Evolutionary conservation across 2,329 filamentous ascomycete genomes (phyloP).

Genomic region (Exophiala bonariae): DNA sequence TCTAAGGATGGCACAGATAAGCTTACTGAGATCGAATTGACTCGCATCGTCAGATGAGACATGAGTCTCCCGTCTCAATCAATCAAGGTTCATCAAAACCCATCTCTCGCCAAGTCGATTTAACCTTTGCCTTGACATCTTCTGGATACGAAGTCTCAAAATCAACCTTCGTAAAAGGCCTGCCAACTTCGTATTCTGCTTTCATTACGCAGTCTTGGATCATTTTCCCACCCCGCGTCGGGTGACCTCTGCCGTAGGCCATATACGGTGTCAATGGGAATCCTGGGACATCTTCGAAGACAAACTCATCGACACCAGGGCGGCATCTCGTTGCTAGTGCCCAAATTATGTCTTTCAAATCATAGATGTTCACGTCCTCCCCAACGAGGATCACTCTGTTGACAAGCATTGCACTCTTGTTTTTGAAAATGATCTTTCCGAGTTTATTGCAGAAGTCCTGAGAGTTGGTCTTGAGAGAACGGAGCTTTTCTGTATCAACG

Average conservation of each 20-base stretch:
- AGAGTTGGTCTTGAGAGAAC: slow-evolving; percentile 45
- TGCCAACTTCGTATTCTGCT: slow-evolving; percentile 41
- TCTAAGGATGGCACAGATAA: too few relatives aligned
- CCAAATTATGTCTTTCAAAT: slow-evolving; percentile 39
- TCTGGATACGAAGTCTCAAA: slow-evolving; percentile 39
- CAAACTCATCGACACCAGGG: slow-evolving; percentile 44
- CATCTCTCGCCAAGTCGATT: slow-evolving; percentile 34
- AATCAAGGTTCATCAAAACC: slow-evolving; percentile 27
- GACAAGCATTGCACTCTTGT: slow-evolving; percentile 45
- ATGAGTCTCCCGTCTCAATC: too few relatives aligned
- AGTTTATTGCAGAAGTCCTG: slow-evolving; percentile 41
- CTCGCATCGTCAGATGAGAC: too few relatives aligned
- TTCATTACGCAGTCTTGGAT: slow-evolving; percentile 47
- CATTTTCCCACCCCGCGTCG: slow-evolving; percentile 44
- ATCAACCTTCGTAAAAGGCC: slow-evolving; percentile 33
- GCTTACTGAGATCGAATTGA: too few relatives aligned
- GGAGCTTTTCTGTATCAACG: slow-evolving; percentile 58
- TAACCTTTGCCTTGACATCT: slow-evolving; percentile 41
- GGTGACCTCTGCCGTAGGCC: slow-evolving; percentile 39
- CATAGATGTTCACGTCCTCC: slow-evolving; percentile 51
- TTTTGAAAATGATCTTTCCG: slow-evolving; percentile 55
- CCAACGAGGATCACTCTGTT: slow-evolving; percentile 49
- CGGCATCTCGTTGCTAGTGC: slow-evolving; percentile 52
- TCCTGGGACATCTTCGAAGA: slow-evolving; percentile 45
- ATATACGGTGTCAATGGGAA: slow-evolving; percentile 52